These are phyloP conservation scores for Stagonosporopsis rhizophila DNA, from an alignment of 2,329 filamentous ascomycete species.

Conservation along the genomic window DNA sequence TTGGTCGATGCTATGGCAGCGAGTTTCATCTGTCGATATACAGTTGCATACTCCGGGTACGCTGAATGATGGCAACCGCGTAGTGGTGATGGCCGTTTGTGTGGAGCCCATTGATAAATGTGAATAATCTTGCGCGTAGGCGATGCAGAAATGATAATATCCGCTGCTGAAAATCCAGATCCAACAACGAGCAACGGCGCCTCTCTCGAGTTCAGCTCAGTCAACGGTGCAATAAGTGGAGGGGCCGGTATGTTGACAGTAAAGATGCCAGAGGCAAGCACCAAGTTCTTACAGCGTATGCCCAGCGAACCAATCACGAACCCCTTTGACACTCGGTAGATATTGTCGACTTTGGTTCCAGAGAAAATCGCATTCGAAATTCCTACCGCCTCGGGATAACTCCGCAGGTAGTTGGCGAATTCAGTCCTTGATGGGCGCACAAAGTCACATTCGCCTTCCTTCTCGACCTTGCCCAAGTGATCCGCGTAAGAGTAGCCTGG, in stretches of 20 bases:
- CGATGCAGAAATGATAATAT: slow-evolving; percentile 64
- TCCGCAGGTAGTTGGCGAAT: slow-evolving; percentile 62
- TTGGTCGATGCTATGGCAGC: slow-evolving; percentile 46
- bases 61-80: slow-evolving; percentile 66
- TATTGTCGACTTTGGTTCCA: slow-evolving; percentile 50
- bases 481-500: slow-evolving; percentile 65
- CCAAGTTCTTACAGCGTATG: slow-evolving; percentile 62
- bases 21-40: slow-evolving; percentile 67
- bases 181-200: slow-evolving; percentile 63
- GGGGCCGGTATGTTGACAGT: slow-evolving; percentile 61
- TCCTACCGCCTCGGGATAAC: slow-evolving; percentile 61
- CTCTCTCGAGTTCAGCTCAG: slow-evolving; percentile 32
- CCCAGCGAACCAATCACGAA: slow-evolving; percentile 61
- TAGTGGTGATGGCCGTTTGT: slow-evolving; percentile 62
- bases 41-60: slow-evolving; percentile 67
- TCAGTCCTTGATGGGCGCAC: slow-evolving; percentile 62
- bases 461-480: slow-evolving; percentile 55
- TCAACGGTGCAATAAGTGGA: slow-evolving; percentile 57
- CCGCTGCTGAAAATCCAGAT: slow-evolving; percentile 68
- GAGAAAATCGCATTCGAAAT: slow-evolving; percentile 59
- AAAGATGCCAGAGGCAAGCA: slow-evolving; percentile 67
- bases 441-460: slow-evolving; percentile 55
- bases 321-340: slow-evolving; percentile 55
- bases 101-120: slow-evolving; percentile 66
- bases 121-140: slow-evolving; percentile 63